Base-by-base conservation (phyloP, 2,329 filamentous ascomycete genomes). In the Blastomyces parvus region DNA sequence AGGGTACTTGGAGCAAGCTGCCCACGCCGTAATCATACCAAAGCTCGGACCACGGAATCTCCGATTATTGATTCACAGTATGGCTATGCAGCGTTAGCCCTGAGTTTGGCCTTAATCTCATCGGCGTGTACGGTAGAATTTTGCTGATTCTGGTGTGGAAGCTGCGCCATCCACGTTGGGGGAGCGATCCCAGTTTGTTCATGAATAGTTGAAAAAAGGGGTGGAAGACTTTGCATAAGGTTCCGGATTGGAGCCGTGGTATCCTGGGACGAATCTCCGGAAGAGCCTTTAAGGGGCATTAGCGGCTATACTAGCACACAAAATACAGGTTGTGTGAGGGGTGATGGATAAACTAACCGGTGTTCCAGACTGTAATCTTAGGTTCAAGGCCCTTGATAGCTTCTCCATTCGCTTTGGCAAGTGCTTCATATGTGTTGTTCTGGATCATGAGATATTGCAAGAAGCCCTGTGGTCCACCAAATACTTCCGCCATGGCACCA, bases 351-450 rank as follows among this genome's bases (percentile, higher is more conserved):
- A 30, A 61, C 65, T 66, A 69, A 53, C 89, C 89, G 9, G 90
- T 95, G 73, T 90, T 94, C 91, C 90, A 96, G 33, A 93, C 86
- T 66, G 87, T 91, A 78, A 95, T 94, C 86, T 95, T 95, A 67
- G 91, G 91, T 74, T 91, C 84, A 68, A 95, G 77, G 33, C 90
- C 90, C 60, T 84, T 81, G 72, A 95, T 84, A 40, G 89, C 90
- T 40, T 81, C 74, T 57, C 88, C 90, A 69, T 95, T 95, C 59
- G 89, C 89, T 69, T 88, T 82, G 64, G 90, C 90, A 59, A 95
- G 83, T 69, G 87, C 83, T 72, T 89, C 84, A 74, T 90, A 93
- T 0, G 88, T 89, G 69, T 87, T 87, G 74, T 88, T 88, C 78
- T 92, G 87, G 72, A 96, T 86, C 91, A 95, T 95, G 77, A 93